Evolutionary conservation across 768 basidiomycete genomes (phyloP).

Genomic region (Amanita rimosa): DNA sequence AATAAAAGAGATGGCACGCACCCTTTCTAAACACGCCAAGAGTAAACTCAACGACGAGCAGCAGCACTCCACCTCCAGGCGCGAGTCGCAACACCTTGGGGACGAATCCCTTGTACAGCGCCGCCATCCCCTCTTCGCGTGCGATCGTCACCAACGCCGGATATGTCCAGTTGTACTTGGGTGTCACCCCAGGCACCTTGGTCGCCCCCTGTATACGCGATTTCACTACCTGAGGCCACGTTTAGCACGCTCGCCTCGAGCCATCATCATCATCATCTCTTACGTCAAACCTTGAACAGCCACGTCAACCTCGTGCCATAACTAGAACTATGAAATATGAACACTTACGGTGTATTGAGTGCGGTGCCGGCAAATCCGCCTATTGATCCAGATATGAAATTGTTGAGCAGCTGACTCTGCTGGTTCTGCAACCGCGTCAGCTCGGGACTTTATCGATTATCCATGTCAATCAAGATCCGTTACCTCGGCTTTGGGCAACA

Average conservation of each 20-base stretch:
- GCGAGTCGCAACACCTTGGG: conserved; percentile 94
- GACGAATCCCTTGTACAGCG: conserved; percentile 90
- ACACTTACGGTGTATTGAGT: conserved; percentile 80
- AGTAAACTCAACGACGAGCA: conserved; percentile 89
- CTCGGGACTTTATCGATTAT: too few species aligned
- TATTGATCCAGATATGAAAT: conserved; percentile 82
- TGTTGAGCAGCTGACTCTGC: conserved; percentile 71
- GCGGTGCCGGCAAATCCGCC: conserved; percentile 88
- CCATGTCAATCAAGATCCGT: too few species aligned
- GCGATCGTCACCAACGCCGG: conserved; percentile 75
- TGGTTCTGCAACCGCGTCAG: conserved; percentile 31
- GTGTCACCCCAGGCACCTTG: conserved; percentile 54
- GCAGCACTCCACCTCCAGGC: conserved; percentile 88
- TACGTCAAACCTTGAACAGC: conserved; percentile 22
- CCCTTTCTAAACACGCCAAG: conserved; percentile 66
- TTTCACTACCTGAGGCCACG: conserved; percentile 71
- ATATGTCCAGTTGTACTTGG: conserved; percentile 94
- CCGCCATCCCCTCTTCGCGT: conserved; percentile 76
- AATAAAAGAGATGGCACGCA: conserved; percentile 16
- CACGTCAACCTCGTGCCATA: neutral
- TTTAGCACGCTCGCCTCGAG: neutral
- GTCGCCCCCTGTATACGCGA: conserved; percentile 82
- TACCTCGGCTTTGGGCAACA: conserved; percentile 86
- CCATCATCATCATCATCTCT: neutral
- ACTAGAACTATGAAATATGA: too few species aligned